Percentiles rank a stretch among this genome's conserved stretches.
Evolutionary conservation across 352 stramenopile genomes (phyloP).

Genomic region (Albugo candida): DNA sequence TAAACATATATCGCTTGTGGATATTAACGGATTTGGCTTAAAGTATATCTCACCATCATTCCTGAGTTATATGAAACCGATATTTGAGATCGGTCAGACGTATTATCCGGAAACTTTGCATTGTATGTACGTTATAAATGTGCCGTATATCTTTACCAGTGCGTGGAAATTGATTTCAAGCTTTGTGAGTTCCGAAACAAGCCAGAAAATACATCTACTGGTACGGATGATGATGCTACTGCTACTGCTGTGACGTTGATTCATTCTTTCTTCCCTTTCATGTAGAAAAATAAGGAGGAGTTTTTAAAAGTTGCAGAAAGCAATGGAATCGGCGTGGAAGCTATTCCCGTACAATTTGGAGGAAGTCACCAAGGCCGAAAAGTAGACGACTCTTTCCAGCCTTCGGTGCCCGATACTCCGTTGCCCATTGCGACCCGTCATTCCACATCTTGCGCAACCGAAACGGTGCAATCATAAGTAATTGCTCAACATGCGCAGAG

Average conservation of each 20-base stretch:
- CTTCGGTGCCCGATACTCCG: slow-evolving; percentile 30
- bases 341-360: slow-evolving; percentile 37
- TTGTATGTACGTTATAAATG: slow-evolving; percentile 61
- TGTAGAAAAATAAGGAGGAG: slow-evolving; percentile 19
- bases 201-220: slow-evolving; percentile 71
- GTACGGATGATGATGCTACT: slow-evolving; percentile 11
- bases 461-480: too few relatives aligned
- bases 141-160: slow-evolving; percentile 64
- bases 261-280: slow-evolving; percentile 6
- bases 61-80: slow-evolving; percentile 24
- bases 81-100: slow-evolving; percentile 55
- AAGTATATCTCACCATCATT: slow-evolving; percentile 38
- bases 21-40: slow-evolving; percentile 45
- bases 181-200: slow-evolving; percentile 52
- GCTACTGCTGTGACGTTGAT: background rate
- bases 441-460: background rate
- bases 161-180: slow-evolving; percentile 59
- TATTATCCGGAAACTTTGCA: slow-evolving; percentile 72
- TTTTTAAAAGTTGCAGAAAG: slow-evolving; percentile 36
- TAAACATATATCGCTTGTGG: slow-evolving; percentile 70
- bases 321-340: slow-evolving; percentile 33
- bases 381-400: slow-evolving; percentile 54
- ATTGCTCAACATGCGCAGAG: too few relatives aligned
- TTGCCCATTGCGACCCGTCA: slow-evolving; percentile 9
- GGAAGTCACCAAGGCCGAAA: slow-evolving; percentile 25